Evolutionary conservation across 2,329 filamentous ascomycete genomes (phyloP).

Genomic region (Cercospora zeina): DNA sequence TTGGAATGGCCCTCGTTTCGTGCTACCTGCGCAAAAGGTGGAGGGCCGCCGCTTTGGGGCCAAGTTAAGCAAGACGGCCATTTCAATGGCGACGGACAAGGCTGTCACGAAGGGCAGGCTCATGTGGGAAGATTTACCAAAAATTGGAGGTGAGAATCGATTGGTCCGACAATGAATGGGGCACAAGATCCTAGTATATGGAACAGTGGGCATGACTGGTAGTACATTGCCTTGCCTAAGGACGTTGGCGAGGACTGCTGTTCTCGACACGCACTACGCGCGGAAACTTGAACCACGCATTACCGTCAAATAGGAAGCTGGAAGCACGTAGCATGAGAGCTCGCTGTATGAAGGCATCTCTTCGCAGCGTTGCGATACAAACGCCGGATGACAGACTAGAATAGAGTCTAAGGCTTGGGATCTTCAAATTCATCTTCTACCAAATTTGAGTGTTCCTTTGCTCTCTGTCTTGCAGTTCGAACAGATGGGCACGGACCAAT

Average conservation of each 20-base stretch:
- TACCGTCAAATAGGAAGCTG: background rate
- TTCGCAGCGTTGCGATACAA: no score
- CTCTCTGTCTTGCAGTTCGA: no score
- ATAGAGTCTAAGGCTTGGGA: no score
- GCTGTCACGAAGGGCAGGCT: constrained; percentile 9
- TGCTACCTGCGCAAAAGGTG: constrained; percentile 9
- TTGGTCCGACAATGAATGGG: background rate
- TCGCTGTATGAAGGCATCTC: no score
- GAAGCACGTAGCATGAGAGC: background rate
- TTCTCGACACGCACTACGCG: background rate
- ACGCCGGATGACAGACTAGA: no score
- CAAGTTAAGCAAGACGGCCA: constrained; percentile 10
- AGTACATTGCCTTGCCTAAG: background rate
- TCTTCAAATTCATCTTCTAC: no score
- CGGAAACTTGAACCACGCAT: background rate
- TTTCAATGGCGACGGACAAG: constrained; percentile 11
- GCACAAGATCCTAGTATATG: background rate
- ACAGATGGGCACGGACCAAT: no score
- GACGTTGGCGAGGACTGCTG: background rate
- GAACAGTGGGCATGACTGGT: background rate
- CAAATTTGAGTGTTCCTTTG: no score
- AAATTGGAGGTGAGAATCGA: background rate
- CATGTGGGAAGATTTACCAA: constrained; percentile 7
- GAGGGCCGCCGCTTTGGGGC: constrained; percentile 2
- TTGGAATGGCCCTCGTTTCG: constrained; percentile 4